Conservation (phyloP, 805 yeast genomes). For the Jamesozyma hellenica region DNA sequence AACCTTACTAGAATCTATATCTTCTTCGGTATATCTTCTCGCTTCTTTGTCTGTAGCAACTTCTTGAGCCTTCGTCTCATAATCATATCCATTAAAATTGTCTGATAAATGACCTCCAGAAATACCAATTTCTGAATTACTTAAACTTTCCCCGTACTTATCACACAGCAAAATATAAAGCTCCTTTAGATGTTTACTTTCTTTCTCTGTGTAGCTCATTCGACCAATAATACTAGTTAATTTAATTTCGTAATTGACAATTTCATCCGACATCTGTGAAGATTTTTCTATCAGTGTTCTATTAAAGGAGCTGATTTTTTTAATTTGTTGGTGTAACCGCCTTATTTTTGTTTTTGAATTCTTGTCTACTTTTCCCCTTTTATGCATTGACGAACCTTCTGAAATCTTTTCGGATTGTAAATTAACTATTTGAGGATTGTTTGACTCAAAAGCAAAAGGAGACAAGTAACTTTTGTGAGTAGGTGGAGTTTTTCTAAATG, state of each 20-base stretch:
- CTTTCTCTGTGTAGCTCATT: slow-evolving; percentile 3
- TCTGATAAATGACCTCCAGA: no score
- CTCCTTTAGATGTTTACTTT: not conserved
- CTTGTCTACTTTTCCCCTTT: not conserved
- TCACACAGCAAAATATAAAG: slow-evolving; percentile 2
- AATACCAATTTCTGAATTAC: no score
- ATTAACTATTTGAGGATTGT: no score
- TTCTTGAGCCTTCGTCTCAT: no score
- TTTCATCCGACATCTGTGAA: slow-evolving; percentile 9
- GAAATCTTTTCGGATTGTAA: no score
- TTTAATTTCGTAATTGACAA: slow-evolving; percentile 16
- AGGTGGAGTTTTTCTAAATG: not conserved
- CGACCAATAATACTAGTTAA: slow-evolving; percentile 13
- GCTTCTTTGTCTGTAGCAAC: no score
- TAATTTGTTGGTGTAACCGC: not conserved
- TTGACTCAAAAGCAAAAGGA: no score
- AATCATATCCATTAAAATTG: no score
- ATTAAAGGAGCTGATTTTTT: not conserved
- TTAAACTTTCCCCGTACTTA: not conserved
- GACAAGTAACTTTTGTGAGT: no score
- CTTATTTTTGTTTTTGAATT: not conserved
- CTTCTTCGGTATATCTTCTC: no score
- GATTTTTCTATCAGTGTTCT: not conserved
- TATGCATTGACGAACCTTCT: not conserved
- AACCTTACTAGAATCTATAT: no score